Percentiles rank a stretch among this genome's conserved stretches.
Evolutionary conservation across 176 grass and related monocot species (phyloP).

Genomic region (Cenchrus americanus): DNA sequence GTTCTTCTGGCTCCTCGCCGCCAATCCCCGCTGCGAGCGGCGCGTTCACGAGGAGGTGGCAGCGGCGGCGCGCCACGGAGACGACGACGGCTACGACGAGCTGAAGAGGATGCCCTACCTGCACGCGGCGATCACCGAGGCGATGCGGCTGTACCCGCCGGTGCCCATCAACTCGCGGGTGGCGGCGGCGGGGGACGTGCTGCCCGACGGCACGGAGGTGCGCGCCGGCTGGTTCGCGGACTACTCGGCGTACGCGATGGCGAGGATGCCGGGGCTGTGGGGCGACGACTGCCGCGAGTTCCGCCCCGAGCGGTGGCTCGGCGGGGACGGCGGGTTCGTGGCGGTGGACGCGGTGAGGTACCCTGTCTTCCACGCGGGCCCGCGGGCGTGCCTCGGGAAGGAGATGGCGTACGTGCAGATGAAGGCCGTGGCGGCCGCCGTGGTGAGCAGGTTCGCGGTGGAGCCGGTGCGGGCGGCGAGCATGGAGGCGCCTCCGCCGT

Average conservation of each 20-base stretch:
- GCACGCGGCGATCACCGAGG: constrained; percentile 66
- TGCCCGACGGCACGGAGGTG: constrained; percentile 75
- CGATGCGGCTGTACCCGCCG: constrained; percentile 80
- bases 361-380: constrained; percentile 62
- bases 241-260: constrained; percentile 75
- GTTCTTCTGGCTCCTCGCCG: constrained; percentile 80
- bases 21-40: constrained; percentile 50
- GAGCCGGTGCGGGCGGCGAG: constrained; percentile 25
- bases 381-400: constrained; percentile 64
- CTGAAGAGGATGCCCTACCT: constrained; percentile 65
- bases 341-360: constrained; percentile 50
- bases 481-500: constrained; percentile 39
- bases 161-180: constrained; percentile 61
- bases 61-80: constrained; percentile 3
- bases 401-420: constrained; percentile 85
- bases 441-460: constrained; percentile 51
- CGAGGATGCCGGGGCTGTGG: constrained; percentile 59
- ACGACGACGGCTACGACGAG: constrained; percentile 36
- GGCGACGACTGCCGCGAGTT: constrained; percentile 46
- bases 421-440: constrained; percentile 59
- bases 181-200: constrained; percentile 51
- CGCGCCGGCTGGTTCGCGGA: constrained; percentile 60
- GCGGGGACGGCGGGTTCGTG: constrained; percentile 44
- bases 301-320: constrained; percentile 64
- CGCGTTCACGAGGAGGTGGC: constrained; percentile 48